phyloP scores from a whole-genome alignment of 306 rosid genomes.

The cucumber (Cucumis sativus) region DNA sequence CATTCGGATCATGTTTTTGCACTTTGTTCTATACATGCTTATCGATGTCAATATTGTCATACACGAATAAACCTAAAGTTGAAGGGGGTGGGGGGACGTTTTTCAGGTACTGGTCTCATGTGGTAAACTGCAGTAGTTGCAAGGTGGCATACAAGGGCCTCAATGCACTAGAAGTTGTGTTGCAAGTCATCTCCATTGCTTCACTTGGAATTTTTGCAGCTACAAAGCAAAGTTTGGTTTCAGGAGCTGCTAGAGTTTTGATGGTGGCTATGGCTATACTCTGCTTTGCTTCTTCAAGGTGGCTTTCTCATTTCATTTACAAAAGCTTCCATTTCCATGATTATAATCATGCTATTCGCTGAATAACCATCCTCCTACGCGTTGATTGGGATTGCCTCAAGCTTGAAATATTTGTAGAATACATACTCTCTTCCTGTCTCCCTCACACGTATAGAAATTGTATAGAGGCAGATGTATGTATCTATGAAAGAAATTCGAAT shows the following conservation, averaged over 20 bases:
- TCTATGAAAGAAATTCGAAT: neutral
- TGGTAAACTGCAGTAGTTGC: slow-evolving; percentile 81
- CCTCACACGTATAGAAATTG: neutral
- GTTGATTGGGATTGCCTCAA: neutral
- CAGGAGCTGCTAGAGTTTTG: slow-evolving; percentile 31
- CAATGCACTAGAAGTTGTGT: slow-evolving; percentile 43
- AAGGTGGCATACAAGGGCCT: slow-evolving; percentile 51
- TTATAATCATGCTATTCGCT: slow-evolving; percentile 48
- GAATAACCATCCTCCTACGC: neutral
- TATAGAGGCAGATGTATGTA: neutral
- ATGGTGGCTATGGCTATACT: slow-evolving; percentile 43
- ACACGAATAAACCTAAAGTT: neutral
- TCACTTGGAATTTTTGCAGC: slow-evolving; percentile 59
- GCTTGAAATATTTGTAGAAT: neutral
- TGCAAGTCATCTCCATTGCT: slow-evolving; percentile 52
- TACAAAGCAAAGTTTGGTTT: slow-evolving; percentile 29
- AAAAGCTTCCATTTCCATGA: slow-evolving; percentile 75
- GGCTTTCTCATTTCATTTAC: slow-evolving; percentile 65
- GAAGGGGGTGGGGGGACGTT: neutral
- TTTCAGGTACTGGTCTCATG: slow-evolving; percentile 75
- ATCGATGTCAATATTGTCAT: neutral
- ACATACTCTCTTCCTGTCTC: neutral
- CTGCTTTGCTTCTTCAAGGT: slow-evolving; percentile 54
- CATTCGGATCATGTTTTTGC: neutral
- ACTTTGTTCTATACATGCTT: neutral